Conservation (phyloP, 2,329 filamentous ascomycete genomes). For the Aureobasidium sp. region DNA sequence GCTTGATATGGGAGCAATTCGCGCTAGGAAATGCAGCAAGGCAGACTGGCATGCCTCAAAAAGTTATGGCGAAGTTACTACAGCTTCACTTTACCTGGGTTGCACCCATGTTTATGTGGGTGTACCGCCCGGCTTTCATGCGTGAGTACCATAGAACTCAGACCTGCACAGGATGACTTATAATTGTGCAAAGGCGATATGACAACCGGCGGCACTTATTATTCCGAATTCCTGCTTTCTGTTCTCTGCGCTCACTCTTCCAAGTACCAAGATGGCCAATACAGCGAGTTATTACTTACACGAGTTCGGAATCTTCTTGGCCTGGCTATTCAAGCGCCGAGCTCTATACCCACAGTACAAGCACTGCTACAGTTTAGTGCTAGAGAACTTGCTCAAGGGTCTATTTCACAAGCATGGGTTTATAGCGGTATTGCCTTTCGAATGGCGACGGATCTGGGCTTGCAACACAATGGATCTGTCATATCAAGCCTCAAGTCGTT, state of each 20-base stretch:
- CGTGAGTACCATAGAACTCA: neutral
- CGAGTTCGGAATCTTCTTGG: neutral
- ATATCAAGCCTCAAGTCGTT: neutral
- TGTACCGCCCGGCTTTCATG: neutral
- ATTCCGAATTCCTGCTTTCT: neutral
- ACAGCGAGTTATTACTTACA: neutral
- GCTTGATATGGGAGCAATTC: neutral
- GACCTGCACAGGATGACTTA: neutral
- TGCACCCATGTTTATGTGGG: neutral
- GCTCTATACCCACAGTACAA: neutral
- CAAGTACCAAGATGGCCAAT: neutral
- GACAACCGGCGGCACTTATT: neutral
- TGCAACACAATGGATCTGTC: neutral
- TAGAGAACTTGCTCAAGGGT: neutral
- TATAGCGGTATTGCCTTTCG: neutral
- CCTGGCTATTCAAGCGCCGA: neutral
- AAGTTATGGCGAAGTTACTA: neutral
- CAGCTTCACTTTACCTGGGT: neutral
- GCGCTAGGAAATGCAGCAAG: neutral
- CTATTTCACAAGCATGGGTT: neutral
- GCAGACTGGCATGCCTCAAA: neutral
- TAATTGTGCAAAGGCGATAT: neutral
- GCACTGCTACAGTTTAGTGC: neutral
- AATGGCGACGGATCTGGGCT: neutral
- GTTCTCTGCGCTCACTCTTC: neutral